Evolutionary conservation across 2,329 filamentous ascomycete species (phyloP).

Genomic region (Remersonia thermophila): DNA sequence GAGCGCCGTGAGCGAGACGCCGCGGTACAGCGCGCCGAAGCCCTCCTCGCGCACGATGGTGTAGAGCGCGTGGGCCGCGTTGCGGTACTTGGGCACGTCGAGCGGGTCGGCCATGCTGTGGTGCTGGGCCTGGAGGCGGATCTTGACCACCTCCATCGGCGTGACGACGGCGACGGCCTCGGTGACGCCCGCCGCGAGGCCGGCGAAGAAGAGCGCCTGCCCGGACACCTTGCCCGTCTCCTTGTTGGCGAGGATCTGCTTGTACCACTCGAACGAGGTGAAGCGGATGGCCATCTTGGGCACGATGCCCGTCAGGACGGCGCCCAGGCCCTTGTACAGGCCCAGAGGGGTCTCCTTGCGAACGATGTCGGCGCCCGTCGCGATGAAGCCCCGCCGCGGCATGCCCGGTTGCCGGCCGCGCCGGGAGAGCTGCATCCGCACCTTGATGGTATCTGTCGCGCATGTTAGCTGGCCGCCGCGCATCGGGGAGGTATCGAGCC

Average conservation of each 20-base stretch:
- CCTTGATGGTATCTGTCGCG: constrained; percentile 70
- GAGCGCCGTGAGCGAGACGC: constrained; percentile 84
- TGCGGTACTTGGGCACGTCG: constrained; percentile 93
- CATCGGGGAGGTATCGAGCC: no score
- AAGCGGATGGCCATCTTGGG: constrained; percentile 99
- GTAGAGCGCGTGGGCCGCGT: constrained; percentile 71
- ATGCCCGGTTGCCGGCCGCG: constrained; percentile 72
- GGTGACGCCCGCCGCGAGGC: constrained; percentile 83
- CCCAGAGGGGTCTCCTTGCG: constrained; percentile 81
- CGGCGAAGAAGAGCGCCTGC: constrained; percentile 56
- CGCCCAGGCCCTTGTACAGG: constrained; percentile 95
- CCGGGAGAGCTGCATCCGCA: constrained; percentile 95
- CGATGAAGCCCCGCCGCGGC: constrained; percentile 77
- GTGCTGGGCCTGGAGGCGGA: constrained; percentile 92
- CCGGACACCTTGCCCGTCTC: constrained; percentile 56
- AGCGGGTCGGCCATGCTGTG: constrained; percentile 96
- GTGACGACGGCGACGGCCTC: constrained; percentile 95
- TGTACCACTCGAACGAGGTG: constrained; percentile 93
- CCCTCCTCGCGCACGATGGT: constrained; percentile 91
- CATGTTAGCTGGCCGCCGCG: constrained; percentile 1
- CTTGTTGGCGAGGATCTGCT: constrained; percentile 63
- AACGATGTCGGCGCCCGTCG: constrained; percentile 77
- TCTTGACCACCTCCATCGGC: constrained; percentile 99
- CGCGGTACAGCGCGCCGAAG: constrained; percentile 74
- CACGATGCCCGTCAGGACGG: constrained; percentile 88